phyloP scores from a whole-genome alignment of 306 rosid species.

The Malus sieversii region DNA sequence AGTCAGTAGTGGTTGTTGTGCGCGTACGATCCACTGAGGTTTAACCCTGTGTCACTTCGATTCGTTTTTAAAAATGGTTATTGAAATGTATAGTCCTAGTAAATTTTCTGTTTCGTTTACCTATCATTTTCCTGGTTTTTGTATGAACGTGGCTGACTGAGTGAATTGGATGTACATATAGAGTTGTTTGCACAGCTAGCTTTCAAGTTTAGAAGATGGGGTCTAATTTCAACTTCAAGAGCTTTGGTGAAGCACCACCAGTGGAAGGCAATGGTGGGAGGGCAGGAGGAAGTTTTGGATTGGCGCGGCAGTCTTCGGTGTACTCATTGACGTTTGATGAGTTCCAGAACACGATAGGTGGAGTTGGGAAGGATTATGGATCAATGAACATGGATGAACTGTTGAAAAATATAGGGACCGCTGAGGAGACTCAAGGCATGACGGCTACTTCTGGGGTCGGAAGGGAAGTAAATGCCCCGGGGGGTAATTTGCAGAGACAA shows the following conservation, averaged over 20 bases:
- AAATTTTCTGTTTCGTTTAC: background rate
- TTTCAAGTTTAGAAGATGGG: constrained; percentile 42
- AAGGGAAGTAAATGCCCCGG: constrained; percentile 13
- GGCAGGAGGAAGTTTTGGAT: constrained; percentile 26
- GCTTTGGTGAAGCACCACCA: constrained; percentile 39
- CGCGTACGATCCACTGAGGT: too few species aligned
- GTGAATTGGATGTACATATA: constrained; percentile 26
- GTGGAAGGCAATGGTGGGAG: constrained; percentile 38
- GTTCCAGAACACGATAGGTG: constrained; percentile 69
- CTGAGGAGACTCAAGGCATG: constrained; percentile 69
- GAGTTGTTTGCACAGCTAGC: constrained; percentile 31
- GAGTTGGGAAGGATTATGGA: constrained; percentile 81
- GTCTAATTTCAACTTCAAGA: constrained; percentile 58
- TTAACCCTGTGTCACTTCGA: too few species aligned
- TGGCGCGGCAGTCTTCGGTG: constrained; percentile 60
- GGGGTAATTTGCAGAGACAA: constrained; percentile 72
- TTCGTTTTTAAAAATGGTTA: too few species aligned
- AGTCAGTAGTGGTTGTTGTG: background rate
- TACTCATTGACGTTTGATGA: constrained; percentile 90
- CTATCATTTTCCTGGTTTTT: background rate
- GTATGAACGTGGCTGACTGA: constrained; percentile 3
- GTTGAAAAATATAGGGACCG: constrained; percentile 82
- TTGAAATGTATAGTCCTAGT: background rate
- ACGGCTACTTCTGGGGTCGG: constrained; percentile 27
- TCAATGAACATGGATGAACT: constrained; percentile 99